Conservation (phyloP, 2,329 filamentous ascomycete genomes). For the Pezicula rhizophila region DNA sequence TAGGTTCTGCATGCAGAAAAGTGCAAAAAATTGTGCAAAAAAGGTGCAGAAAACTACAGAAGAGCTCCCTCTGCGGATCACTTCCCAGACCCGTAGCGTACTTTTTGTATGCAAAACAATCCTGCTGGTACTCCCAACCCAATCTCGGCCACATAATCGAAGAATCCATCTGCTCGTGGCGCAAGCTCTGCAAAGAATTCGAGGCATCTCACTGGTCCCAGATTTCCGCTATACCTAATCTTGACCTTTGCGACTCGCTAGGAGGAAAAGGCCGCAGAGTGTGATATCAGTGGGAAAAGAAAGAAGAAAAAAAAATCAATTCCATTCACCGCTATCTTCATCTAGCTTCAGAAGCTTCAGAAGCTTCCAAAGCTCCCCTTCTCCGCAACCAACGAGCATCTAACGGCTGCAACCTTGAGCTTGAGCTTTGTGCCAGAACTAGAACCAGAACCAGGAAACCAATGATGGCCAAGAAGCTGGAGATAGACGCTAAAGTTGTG, state of each 20-base stretch:
- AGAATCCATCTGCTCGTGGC: background rate
- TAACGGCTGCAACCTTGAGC: background rate
- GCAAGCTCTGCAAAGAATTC: background rate
- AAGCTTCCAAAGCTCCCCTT: background rate
- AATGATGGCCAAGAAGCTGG: background rate
- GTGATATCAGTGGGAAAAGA: background rate
- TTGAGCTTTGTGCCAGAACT: background rate
- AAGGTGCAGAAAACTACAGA: background rate
- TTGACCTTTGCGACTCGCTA: slow-evolving; percentile 14
- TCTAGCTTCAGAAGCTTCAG: background rate
- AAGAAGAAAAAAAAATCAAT: slow-evolving; percentile 9
- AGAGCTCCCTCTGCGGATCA: background rate
- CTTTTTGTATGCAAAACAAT: background rate
- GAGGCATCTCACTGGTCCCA: slow-evolving; percentile 7
- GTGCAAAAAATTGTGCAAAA: too few species aligned
- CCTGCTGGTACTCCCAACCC: background rate
- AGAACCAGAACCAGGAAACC: background rate
- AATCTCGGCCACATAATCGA: background rate
- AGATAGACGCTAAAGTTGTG: slow-evolving; percentile 15
- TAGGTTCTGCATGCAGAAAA: background rate
- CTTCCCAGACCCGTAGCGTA: background rate
- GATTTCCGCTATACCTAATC: slow-evolving; percentile 16
- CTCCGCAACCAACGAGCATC: background rate
- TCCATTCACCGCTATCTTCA: slow-evolving; percentile 13
- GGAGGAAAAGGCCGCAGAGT: background rate